Evolutionary conservation across 345 rosid species (phyloP).

Genomic region (Citrus australasica): DNA sequence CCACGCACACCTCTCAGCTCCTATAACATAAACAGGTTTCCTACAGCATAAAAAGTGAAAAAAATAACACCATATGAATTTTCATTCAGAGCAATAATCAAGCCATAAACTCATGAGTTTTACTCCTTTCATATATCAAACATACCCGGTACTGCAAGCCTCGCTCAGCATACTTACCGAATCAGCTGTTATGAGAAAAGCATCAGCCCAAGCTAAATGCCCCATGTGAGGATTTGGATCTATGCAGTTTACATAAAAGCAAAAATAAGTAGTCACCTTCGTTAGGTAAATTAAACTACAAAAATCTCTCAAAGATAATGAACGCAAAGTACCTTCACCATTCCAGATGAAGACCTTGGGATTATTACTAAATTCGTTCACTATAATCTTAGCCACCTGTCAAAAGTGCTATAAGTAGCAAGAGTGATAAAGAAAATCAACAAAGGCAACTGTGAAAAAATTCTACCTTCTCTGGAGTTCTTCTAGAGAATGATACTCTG

Average conservation of each 20-base stretch:
- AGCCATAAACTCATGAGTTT: not conserved
- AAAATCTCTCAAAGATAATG: not conserved
- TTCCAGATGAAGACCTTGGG: conserved; percentile 78
- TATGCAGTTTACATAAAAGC: conserved; percentile 20
- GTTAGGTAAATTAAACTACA: not conserved
- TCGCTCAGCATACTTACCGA: conserved; percentile 97
- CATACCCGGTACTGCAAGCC: conserved; percentile 93
- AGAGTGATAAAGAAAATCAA: not conserved
- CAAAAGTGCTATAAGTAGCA: conserved; percentile 2
- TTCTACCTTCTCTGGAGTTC: conserved; percentile 65
- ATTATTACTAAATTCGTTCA: conserved; percentile 44
- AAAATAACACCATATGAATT: conserved; percentile 5
- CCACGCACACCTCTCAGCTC: conserved; percentile 82
- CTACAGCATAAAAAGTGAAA: conserved; percentile 29
- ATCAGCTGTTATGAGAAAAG: conserved; percentile 90
- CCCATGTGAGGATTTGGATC: conserved; percentile 91
- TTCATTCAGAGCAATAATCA: not conserved
- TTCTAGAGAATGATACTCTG: conserved; percentile 80
- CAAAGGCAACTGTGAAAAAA: not conserved
- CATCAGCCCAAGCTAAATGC: conserved; percentile 90
- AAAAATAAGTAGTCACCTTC: conserved; percentile 10
- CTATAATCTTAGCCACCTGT: conserved; percentile 56
- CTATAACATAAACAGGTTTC: conserved; percentile 84
- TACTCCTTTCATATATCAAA: conserved; percentile 7
- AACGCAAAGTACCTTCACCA: conserved; percentile 55